Percentiles rank a stretch among this genome's conserved stretches.
These are phyloP conservation scores for Trichosporon sp. DNA, from an alignment of 1,284 basidiomycete genomes.

Conservation along the genomic window DNA sequence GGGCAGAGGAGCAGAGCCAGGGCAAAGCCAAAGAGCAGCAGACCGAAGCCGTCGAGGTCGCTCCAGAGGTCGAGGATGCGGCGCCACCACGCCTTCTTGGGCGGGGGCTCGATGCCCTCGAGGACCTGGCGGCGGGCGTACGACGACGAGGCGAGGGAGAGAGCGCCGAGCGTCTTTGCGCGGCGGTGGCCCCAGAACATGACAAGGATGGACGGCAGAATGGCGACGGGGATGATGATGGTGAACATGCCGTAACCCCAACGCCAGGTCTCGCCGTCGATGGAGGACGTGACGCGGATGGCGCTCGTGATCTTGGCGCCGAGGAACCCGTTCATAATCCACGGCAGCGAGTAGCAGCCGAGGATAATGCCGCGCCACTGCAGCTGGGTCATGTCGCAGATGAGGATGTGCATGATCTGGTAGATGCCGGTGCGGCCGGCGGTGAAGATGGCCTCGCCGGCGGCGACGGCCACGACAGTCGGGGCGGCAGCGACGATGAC, in stretches of 20 bases:
- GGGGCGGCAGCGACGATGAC: slow-evolving; percentile 34
- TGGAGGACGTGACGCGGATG: slow-evolving; percentile 42
- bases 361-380: slow-evolving; percentile 68
- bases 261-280: slow-evolving; percentile 52
- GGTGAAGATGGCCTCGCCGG: slow-evolving; percentile 40
- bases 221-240: slow-evolving; percentile 18
- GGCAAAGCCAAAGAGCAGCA: slow-evolving; percentile 62
- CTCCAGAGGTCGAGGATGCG: slow-evolving; percentile 25
- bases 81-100: slow-evolving; percentile 12
- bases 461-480: slow-evolving; percentile 35
- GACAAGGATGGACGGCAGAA: slow-evolving; percentile 34
- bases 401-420: slow-evolving; percentile 22
- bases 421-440: slow-evolving; percentile 39
- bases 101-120: slow-evolving; percentile 8
- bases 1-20: slow-evolving; percentile 64
- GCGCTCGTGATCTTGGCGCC: slow-evolving; percentile 56
- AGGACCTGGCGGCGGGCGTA: slow-evolving; percentile 21
- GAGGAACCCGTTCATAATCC: slow-evolving; percentile 51
- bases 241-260: slow-evolving; percentile 57
- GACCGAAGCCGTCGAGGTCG: slow-evolving; percentile 56
- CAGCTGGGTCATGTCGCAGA: slow-evolving; percentile 70
- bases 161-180: slow-evolving; percentile 41
- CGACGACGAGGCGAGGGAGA: slow-evolving; percentile 40
- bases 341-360: slow-evolving; percentile 62
- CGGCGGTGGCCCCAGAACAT: slow-evolving; percentile 46